phyloP scores from a whole-genome alignment of 1,284 basidiomycete species.

The Violaceomyces palustris region DNA sequence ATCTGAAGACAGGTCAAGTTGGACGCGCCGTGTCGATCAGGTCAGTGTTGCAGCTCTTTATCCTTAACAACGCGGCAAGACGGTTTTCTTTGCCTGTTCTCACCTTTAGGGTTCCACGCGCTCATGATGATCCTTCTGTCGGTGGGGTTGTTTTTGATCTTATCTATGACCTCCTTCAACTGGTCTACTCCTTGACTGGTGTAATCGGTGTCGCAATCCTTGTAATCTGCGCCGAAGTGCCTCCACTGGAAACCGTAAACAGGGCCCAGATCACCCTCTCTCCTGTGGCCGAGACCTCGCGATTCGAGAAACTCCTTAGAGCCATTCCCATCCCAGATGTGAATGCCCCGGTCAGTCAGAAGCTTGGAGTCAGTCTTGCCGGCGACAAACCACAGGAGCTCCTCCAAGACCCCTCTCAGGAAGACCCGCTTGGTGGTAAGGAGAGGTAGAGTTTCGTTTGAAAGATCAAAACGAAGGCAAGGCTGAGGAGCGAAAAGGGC shows the following conservation, averaged over 20 bases:
- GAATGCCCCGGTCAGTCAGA: slow-evolving; percentile 76
- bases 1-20: slow-evolving; percentile 62
- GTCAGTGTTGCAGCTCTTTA: not conserved
- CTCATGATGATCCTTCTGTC: slow-evolving; percentile 92
- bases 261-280: slow-evolving; percentile 88
- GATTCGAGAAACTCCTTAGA: slow-evolving; percentile 78
- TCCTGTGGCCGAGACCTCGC: slow-evolving; percentile 73
- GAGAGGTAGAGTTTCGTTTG: slow-evolving; percentile 63
- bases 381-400: slow-evolving; percentile 89
- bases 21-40: not conserved
- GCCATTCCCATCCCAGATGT: slow-evolving; percentile 98
- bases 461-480: slow-evolving; percentile 36
- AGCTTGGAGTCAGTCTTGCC: slow-evolving; percentile 77
- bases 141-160: slow-evolving; percentile 88
- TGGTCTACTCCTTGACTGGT: slow-evolving; percentile 88
- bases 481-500: slow-evolving; percentile 48
- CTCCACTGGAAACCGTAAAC: slow-evolving; percentile 99
- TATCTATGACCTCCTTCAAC: slow-evolving; percentile 75
- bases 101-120: slow-evolving; percentile 96
- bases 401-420: slow-evolving; percentile 82
- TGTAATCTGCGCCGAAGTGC: slow-evolving; percentile 89
- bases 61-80: not conserved
- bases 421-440: slow-evolving; percentile 95
- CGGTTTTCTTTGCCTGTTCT: slow-evolving; percentile 26
- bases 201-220: slow-evolving; percentile 72